These are phyloP conservation scores for Pinus taeda DNA, from an alignment of 75 land plant species.

Conservation along the genomic window DNA sequence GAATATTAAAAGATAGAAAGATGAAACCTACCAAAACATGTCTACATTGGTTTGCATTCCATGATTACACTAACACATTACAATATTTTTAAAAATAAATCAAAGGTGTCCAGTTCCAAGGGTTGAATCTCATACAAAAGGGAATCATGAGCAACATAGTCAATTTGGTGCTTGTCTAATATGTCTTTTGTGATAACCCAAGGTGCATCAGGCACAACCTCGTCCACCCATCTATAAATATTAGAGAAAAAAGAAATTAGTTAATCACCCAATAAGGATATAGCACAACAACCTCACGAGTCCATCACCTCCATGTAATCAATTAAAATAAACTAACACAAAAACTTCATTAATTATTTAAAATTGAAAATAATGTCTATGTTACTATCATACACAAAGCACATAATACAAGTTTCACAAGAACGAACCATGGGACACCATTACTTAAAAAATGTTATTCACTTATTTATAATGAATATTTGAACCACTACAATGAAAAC, in stretches of 20 bases:
- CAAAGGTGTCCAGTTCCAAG: neutral
- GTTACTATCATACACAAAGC: too few species aligned
- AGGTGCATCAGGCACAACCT: slow-evolving; percentile 43
- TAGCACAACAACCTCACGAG: slow-evolving; percentile 32
- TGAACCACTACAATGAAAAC: neutral
- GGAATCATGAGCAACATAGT: slow-evolving; percentile 38
- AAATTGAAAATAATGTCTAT: too few species aligned
- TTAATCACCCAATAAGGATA: slow-evolving; percentile 41
- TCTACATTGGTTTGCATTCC: neutral
- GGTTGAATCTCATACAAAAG: slow-evolving; percentile 32
- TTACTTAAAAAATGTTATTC: too few species aligned
- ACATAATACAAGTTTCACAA: too few species aligned
- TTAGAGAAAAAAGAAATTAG: neutral
- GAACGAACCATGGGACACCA: too few species aligned
- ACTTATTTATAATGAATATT: neutral
- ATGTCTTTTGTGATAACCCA: slow-evolving; percentile 50
- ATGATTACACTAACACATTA: neutral
- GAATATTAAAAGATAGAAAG: neutral
- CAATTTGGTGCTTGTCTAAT: slow-evolving; percentile 40
- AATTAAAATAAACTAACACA: too few species aligned
- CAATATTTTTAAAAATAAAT: neutral
- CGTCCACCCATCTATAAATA: slow-evolving; percentile 52
- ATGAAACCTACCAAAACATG: neutral
- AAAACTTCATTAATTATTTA: too few species aligned
- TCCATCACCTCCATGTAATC: slow-evolving; percentile 16